Conservation (phyloP, 1,284 basidiomycete species). For the Ustilago crameri region DNA sequence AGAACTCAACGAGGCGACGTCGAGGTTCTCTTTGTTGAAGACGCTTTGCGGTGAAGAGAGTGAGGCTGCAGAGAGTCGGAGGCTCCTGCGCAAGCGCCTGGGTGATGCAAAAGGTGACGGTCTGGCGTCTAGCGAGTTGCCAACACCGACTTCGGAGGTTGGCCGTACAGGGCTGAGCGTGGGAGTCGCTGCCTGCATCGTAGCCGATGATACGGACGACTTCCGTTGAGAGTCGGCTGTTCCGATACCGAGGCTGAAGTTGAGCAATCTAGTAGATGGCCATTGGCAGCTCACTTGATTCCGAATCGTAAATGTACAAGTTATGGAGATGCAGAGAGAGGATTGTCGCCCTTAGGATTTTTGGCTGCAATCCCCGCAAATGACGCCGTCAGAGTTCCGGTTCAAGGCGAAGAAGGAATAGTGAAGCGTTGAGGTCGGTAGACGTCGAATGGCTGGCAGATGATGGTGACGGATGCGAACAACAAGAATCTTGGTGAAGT, state of each 20-base stretch:
- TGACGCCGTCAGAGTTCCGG: too few relatives aligned
- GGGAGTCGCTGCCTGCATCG: conserved; percentile 23
- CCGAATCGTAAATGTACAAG: too few relatives aligned
- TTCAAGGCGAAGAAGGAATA: too few relatives aligned
- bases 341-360: too few relatives aligned
- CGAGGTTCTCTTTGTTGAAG: conserved; percentile 28
- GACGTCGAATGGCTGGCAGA: too few relatives aligned
- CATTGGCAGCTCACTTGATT: too few relatives aligned
- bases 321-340: too few relatives aligned
- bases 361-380: too few relatives aligned
- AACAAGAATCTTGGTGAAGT: not conserved
- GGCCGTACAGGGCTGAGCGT: conserved; percentile 6
- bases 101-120: conserved; percentile 12
- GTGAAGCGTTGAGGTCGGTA: too few relatives aligned
- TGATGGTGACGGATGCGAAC: too few relatives aligned
- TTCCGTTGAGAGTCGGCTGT: not conserved
- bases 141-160: not conserved
- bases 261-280: too few relatives aligned
- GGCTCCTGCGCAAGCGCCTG: conserved; percentile 27
- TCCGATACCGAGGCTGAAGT: too few relatives aligned
- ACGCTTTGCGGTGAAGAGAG: conserved; percentile 10
- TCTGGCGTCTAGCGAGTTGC: conserved; percentile 2
- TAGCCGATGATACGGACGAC: not conserved
- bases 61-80: conserved; percentile 28
- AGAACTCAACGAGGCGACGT: not conserved